phyloP scores from a whole-genome alignment of 352 stramenopile species.

The Phytophthora parvispora region DNA sequence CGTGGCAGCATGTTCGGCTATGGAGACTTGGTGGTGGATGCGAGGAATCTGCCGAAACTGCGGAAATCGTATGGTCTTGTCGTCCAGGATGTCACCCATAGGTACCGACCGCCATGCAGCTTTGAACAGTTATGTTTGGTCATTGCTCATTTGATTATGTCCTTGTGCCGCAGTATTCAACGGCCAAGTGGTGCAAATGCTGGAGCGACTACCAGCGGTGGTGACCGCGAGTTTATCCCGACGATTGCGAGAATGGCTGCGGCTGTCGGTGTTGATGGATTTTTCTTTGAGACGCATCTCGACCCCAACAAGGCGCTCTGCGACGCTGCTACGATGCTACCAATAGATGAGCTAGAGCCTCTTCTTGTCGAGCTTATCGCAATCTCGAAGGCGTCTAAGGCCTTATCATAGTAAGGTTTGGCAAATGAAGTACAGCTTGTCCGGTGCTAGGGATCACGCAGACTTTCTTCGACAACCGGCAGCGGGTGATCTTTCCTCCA shows the following conservation, averaged over 20 bases:
- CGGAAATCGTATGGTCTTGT: conserved; percentile 68
- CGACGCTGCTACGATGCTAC: conserved; percentile 81
- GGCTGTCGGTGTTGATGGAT: conserved; percentile 87
- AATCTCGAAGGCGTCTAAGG: conserved; percentile 67
- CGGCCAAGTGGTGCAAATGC: conserved; percentile 56
- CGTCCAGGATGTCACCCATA: conserved; percentile 91
- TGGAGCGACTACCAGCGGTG: conserved; percentile 61
- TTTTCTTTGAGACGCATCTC: conserved; percentile 93
- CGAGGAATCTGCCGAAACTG: conserved; percentile 85
- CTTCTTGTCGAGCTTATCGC: conserved; percentile 81
- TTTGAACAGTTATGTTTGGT: neutral
- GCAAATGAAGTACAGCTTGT: conserved; percentile 12
- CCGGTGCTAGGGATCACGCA: conserved; percentile 58
- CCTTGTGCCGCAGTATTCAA: conserved; percentile 62
- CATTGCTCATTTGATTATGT: neutral
- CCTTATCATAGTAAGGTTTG: conserved; percentile 29
- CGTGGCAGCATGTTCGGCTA: conserved; percentile 92
- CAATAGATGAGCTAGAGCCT: conserved; percentile 70
- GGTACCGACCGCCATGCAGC: conserved; percentile 16
- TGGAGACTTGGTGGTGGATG: conserved; percentile 88
- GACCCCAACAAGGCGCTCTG: conserved; percentile 68
- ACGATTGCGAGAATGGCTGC: conserved; percentile 89
- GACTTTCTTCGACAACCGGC: conserved; percentile 80
- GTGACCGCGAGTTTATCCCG: conserved; percentile 85
- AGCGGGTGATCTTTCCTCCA: conserved; percentile 75